A percentile compares a stretch with the other conserved stretches of the same genome.
These are phyloP conservation scores for Cucurbitaria berberidis DNA, from an alignment of 2,329 filamentous ascomycete genomes.

Conservation along the genomic window DNA sequence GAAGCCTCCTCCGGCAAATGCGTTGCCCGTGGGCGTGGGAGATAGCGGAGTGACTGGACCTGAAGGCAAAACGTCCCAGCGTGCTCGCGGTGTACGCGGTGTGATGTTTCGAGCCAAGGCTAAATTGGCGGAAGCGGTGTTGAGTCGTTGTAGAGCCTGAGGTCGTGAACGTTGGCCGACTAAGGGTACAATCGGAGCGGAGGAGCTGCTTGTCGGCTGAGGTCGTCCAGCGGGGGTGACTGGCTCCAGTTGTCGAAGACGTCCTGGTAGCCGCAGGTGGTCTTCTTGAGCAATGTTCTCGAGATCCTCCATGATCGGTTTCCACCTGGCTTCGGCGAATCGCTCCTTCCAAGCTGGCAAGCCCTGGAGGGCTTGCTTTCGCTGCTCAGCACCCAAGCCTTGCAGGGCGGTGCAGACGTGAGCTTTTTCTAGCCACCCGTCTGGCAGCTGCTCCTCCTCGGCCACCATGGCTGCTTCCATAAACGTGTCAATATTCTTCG, in stretches of 20 bases:
- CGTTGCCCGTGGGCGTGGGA: constrained; percentile 17
- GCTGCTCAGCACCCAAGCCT: constrained; percentile 13
- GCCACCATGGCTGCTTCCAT: not conserved
- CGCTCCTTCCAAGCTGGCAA: constrained; percentile 16
- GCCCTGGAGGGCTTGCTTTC: constrained; percentile 7
- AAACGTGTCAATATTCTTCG: not conserved
- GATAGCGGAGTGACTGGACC: constrained; percentile 22
- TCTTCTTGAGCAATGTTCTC: constrained; percentile 10
- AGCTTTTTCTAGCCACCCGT: constrained; percentile 3
- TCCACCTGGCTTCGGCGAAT: constrained; percentile 20
- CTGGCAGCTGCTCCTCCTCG: not conserved
- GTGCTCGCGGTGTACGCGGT: constrained; percentile 14
- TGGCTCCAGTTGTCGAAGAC: not conserved
- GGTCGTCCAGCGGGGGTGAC: not conserved
- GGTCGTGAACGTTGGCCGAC: not conserved
- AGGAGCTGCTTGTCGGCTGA: not conserved
- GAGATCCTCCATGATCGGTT: constrained; percentile 3
- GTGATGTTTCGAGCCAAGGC: not conserved
- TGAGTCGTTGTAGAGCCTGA: not conserved
- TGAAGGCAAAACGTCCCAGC: constrained; percentile 19
- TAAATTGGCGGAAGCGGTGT: not conserved
- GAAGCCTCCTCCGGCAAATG: constrained; percentile 24
- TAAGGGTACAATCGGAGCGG: constrained; percentile 2
- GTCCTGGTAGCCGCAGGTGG: constrained; percentile 1
- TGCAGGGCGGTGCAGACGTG: constrained; percentile 25